Percentiles rank a stretch among this genome's conserved stretches.
phyloP scores from a whole-genome alignment of 225 moss, liverwort and hornwort species.

The Neckera pumila region DNA sequence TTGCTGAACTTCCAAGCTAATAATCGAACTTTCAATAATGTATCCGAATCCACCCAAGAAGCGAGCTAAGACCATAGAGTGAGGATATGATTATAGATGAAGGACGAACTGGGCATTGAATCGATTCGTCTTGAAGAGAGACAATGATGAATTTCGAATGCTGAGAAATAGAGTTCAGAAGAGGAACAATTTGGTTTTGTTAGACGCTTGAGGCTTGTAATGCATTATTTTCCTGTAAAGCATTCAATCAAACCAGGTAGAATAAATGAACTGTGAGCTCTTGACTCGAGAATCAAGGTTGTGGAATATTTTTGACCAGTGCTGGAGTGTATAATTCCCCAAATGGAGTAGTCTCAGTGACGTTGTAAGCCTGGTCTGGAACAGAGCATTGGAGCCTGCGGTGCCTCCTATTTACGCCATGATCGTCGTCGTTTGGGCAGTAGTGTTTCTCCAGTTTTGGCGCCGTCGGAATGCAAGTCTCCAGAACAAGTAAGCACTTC shows the following conservation, averaged over 20 bases:
- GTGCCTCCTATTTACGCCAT: conserved; percentile 80
- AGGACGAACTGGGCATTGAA: neutral
- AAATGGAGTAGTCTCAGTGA: neutral
- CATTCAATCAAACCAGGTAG: neutral
- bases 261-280: neutral
- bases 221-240: neutral
- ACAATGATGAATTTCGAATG: neutral
- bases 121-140: neutral
- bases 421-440: conserved; percentile 80
- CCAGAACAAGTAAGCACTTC: conserved; percentile 47
- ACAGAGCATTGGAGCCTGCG: conserved; percentile 54
- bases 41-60: neutral
- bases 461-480: conserved; percentile 65
- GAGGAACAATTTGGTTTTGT: neutral
- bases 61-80: neutral
- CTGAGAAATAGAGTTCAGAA: neutral
- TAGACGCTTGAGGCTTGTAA: neutral
- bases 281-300: neutral
- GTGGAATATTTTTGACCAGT: neutral
- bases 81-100: neutral
- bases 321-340: neutral
- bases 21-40: neutral
- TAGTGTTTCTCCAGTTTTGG: conserved; percentile 98
- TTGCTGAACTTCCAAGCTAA: neutral
- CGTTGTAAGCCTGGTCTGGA: neutral